phyloP scores from a whole-genome alignment of 2,329 filamentous ascomycete species.

The Thielaviopsis cerberus region DNA sequence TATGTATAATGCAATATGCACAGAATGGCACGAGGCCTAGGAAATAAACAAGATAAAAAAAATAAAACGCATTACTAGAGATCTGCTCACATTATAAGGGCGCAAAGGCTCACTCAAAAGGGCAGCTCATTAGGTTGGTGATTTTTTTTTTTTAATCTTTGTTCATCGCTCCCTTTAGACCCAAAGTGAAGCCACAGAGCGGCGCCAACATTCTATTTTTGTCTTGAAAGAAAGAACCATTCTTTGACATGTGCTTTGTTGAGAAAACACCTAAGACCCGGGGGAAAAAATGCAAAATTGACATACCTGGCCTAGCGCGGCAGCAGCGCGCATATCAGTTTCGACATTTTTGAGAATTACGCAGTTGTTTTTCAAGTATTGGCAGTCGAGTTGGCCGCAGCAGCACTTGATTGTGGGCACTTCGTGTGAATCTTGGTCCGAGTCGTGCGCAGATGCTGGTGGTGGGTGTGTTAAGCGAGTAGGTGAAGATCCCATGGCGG shows the following conservation, averaged over 20 bases:
- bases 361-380: slow-evolving; percentile 65
- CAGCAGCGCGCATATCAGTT: slow-evolving; percentile 71
- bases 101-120: not conserved
- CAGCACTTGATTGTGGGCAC: slow-evolving; percentile 46
- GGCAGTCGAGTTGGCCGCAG: slow-evolving; percentile 65
- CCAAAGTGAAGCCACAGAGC: not conserved
- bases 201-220: not conserved
- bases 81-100: not conserved
- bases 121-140: not conserved
- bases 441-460: not conserved
- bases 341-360: slow-evolving; percentile 63
- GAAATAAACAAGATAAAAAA: not conserved
- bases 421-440: slow-evolving; percentile 12
- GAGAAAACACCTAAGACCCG: too few relatives aligned
- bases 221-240: not conserved
- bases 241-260: not conserved
- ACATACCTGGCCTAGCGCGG: slow-evolving; percentile 80
- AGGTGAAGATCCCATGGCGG: slow-evolving; percentile 3
- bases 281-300: slow-evolving; percentile 10
- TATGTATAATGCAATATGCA: not conserved
- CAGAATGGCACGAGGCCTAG: not conserved
- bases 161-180: not conserved
- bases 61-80: not conserved
- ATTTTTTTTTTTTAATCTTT: not conserved
- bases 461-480: not conserved